Evolutionary conservation across 1,284 basidiomycete species (phyloP), one percentile per base, ranked within the genome.

Genomic region (Laetiporus sulphureus): DNA sequence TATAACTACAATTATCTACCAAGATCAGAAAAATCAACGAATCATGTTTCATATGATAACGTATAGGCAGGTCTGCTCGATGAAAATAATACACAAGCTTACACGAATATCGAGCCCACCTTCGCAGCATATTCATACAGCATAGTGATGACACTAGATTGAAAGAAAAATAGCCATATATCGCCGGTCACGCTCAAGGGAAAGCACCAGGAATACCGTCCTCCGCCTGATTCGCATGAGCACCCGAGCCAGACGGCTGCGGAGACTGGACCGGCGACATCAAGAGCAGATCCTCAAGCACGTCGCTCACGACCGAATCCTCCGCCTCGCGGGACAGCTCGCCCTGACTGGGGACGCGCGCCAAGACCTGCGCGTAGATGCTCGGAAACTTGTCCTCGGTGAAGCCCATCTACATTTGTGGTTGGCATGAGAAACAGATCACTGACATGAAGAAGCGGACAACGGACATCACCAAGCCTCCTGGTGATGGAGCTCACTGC

Each of bases 391-490:
- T 63, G 30, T 57, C 59, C 42, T 77, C 66, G 11, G 74, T 76
- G 54, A 87, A 83, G 11, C 84, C 83, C 83, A 87, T 86, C 82
- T 87, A 45, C 2, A 51, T 41, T 41, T 41, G 29, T 15, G 27
- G 16, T 18, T 11, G 29, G 11, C 19, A 40, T 39, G 23, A 40
- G 38, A 32, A 31, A 42, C 38, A 32, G 27, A 19, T 36, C 24
- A n/a, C 4, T 32, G 35, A 41, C 5, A 38, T 34, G 34, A 29
- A 18, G 8, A 19, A 10, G 40, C 18, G 50, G 34, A 32, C 27
- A 23, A 46, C 48, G 31, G 34, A 50, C 44, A 48, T 61, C 59
- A 38, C 46, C 49, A 15, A 61, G 50, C 15, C 57, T 47, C 27
- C 40, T 38, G 35, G 41, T 49, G 44, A 48, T 42, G 41, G 56